Evolutionary conservation across 164 flowering plant species (phyloP).

Genomic region (Dillenia suffruticosa): DNA sequence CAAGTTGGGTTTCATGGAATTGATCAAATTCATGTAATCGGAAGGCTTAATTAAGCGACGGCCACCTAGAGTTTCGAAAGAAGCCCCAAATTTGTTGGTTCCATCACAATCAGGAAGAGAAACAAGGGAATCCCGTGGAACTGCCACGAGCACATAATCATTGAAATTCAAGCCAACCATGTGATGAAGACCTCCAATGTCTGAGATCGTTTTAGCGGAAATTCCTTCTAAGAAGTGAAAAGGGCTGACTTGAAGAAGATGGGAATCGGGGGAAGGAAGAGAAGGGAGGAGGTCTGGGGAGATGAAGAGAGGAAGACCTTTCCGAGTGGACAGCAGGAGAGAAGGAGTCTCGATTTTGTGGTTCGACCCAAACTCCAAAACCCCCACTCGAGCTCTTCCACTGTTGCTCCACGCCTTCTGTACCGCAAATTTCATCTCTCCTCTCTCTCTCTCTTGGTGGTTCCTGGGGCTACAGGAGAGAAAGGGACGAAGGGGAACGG

Average conservation of each 20-base stretch:
- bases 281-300: slow-evolving; percentile 70
- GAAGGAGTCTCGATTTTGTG: slow-evolving; percentile 66
- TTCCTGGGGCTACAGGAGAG: no score
- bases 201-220: slow-evolving; percentile 51
- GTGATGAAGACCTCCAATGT: slow-evolving; percentile 65
- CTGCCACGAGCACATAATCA: slow-evolving; percentile 56
- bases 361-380: slow-evolving; percentile 39
- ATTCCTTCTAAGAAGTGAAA: slow-evolving; percentile 79
- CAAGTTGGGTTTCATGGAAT: slow-evolving; percentile 63
- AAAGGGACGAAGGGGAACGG: no score
- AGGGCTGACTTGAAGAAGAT: slow-evolving; percentile 73
- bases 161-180: slow-evolving; percentile 48
- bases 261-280: slow-evolving; percentile 75
- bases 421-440: slow-evolving; percentile 59
- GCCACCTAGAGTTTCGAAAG: slow-evolving; percentile 78
- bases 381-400: slow-evolving; percentile 59
- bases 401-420: slow-evolving; percentile 45
- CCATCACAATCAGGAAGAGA: slow-evolving; percentile 57
- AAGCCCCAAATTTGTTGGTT: slow-evolving; percentile 65
- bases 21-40: slow-evolving; percentile 67
- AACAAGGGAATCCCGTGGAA: slow-evolving; percentile 62
- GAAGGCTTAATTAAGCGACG: slow-evolving; percentile 64
- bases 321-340: slow-evolving; percentile 72
- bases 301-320: slow-evolving; percentile 78
- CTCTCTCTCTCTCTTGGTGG: no score